These are phyloP conservation scores for Hericium erinaceus DNA, from an alignment of 768 basidiomycete genomes.

Conservation along the genomic window DNA sequence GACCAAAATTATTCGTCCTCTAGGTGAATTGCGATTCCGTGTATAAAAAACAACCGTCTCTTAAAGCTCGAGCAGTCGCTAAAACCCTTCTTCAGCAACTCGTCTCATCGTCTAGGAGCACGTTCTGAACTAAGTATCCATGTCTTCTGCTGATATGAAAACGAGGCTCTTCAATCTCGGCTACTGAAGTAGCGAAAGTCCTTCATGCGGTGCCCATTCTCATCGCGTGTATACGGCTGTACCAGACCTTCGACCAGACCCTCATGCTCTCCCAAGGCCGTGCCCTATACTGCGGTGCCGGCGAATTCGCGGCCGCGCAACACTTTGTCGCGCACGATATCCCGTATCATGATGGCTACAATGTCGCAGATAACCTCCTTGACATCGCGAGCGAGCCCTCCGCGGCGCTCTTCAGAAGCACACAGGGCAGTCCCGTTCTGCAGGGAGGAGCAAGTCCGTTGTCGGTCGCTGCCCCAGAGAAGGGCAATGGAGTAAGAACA, in stretches of 20 bases:
- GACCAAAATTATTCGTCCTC: too few species aligned
- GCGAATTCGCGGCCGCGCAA: slow-evolving; percentile 57
- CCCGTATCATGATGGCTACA: slow-evolving; percentile 72
- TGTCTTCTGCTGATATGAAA: too few species aligned
- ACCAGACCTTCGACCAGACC: slow-evolving; percentile 50
- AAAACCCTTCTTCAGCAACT: too few species aligned
- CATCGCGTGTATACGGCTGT: slow-evolving; percentile 65
- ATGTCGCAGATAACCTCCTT: slow-evolving; percentile 86
- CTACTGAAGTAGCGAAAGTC: slow-evolving; percentile 32
- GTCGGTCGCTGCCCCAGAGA: background rate
- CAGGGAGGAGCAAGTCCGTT: background rate
- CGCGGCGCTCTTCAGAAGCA: slow-evolving; percentile 34
- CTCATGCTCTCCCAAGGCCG: slow-evolving; percentile 48
- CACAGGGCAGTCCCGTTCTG: background rate
- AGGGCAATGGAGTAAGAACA: background rate
- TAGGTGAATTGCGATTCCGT: too few species aligned
- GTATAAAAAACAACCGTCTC: too few species aligned
- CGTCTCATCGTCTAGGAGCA: too few species aligned
- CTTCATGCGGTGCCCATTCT: slow-evolving; percentile 36
- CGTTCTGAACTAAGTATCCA: too few species aligned
- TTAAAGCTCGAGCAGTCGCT: too few species aligned
- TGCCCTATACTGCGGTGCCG: slow-evolving; percentile 37
- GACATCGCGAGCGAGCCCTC: slow-evolving; percentile 74
- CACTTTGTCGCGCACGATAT: slow-evolving; percentile 41
- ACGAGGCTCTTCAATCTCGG: slow-evolving; percentile 1